Base-by-base conservation (phyloP, 768 basidiomycete species). In the Xanthoconium stramineum region DNA sequence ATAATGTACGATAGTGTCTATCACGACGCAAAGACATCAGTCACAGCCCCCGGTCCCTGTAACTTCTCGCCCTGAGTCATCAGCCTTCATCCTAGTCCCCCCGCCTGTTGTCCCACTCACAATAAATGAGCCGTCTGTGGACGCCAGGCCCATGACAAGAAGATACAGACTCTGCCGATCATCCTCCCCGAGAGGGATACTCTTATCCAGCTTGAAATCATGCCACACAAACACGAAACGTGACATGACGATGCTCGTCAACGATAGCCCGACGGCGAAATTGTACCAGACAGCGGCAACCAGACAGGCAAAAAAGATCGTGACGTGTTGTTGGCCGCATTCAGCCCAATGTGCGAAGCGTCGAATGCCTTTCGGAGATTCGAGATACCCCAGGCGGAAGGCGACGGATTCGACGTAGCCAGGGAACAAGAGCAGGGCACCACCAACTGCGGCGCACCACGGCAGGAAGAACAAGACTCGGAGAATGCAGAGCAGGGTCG, bases 331-430 rank as follows among this genome's bases (percentile, higher is more conserved):
- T 44, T 60, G 53, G 3, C 67, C 74, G 49, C 65, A 74, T 13
- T 73, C 67, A 3, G 67, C 72, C 74, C 74, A 76, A 47, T 76
- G 65, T 20, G 70, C 68, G 38, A 74, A 73, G 30, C 75, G 74
- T n/a, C 67, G 68, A n/a, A 70, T 49, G n/a, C 74, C 74, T 43
- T 49, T 64, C 1, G 59, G 61, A 35, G 69, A 63, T 3, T 60
- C 17, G 13, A 67, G 45, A 65, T 74, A 74, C 19, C 73, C 72
- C 1, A 64, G 14, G 19, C 49, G 45, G 52, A 74, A 74, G 12
- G 69, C 53, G 56, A 74, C 60, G 40, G 42, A 38, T 29, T 69
- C 70, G 24, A 68, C 60, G 32, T 64, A 55, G 17, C 32, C 40
- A 10, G 74, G 72, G 45, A 62, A 68, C 29, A 75, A 56, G 20